phyloP scores from a whole-genome alignment of 176 grass and related monocot genomes.

The Metroxylon sagu region DNA sequence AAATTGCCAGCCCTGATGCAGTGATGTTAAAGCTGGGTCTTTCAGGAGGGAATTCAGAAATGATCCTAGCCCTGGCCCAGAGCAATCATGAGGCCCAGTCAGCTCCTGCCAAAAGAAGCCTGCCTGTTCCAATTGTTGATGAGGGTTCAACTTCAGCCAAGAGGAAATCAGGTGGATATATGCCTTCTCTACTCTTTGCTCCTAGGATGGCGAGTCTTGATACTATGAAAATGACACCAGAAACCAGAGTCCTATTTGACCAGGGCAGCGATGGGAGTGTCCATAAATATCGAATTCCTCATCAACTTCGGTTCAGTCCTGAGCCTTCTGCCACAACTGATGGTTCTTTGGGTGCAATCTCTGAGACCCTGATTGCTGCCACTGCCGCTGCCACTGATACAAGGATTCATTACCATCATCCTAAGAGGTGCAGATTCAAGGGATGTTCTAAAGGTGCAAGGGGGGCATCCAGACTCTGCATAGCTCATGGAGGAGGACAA shows the following conservation, averaged over 20 bases:
- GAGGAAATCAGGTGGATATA: constrained; percentile 62
- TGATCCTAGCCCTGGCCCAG: neutral
- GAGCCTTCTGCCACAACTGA: constrained; percentile 47
- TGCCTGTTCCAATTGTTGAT: constrained; percentile 41
- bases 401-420: constrained; percentile 44
- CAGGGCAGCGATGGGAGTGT: constrained; percentile 14
- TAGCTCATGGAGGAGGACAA: constrained; percentile 80
- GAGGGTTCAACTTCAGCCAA: constrained; percentile 86
- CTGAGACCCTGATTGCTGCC: constrained; percentile 22
- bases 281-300: neutral
- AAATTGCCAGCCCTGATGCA: constrained; percentile 33
- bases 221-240: constrained; percentile 9
- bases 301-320: constrained; percentile 31
- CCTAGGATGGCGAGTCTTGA: constrained; percentile 37
- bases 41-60: constrained; percentile 39
- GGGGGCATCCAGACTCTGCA: constrained; percentile 74
- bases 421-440: constrained; percentile 83
- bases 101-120: constrained; percentile 27
- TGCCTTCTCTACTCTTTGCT: constrained; percentile 59
- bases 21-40: constrained; percentile 38
- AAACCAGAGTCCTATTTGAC: constrained; percentile 19
- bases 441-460: constrained; percentile 79
- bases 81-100: constrained; percentile 15
- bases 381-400: constrained; percentile 15
- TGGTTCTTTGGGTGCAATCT: constrained; percentile 38